Base-by-base conservation (phyloP, 345 rosid genomes). In the Populus simonii region DNA sequence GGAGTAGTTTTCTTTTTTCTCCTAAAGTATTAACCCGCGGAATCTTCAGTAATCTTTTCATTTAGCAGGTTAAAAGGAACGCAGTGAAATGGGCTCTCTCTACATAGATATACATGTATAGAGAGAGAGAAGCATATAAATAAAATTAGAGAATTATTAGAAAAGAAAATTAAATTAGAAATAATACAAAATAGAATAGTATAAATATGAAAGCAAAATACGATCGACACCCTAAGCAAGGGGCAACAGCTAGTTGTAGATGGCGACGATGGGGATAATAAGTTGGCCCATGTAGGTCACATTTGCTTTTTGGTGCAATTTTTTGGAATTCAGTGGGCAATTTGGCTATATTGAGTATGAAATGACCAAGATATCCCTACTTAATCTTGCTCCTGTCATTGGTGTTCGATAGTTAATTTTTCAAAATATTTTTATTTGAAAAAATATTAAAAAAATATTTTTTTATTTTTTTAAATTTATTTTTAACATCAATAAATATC, bases 201-300 rank as follows among this genome's bases (percentile, higher is more conserved):
- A 66, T 18, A 27, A 11, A 35, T 9, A 9, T 33, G 36, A 33
- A 33, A 33, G 36, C 36, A 33, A 4, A 16, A 9, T 3, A n/a
- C 81, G 77, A 84, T 71, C 68, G 80, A 78, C 10, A 74, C 22
- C 22, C 13, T 31, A 35, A 31, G 25, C 71, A 62, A 38, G 73
- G 18, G 74, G 80, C 82, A 88, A 79, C 84, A 81, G 90, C 78
- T 86, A 22, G 61, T 9, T 22, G 88, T 90, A 87, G 92, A 91
- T 85, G 80, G 86, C 80, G 92, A 88, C 92, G 88, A 84, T 75
- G 87, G 82, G 75, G 89, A 89, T 86, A 85, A 85, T 79, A 80
- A 80, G 79, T 59, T 73, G 82, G 86, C 66, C 75, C 84, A 72
- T 73, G 88, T 82, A 79, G 87, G 87, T 80, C 90, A 76, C 69